Evolutionary conservation across 2,329 filamentous ascomycete genomes (phyloP).

Genomic region (Esteya vermicola): DNA sequence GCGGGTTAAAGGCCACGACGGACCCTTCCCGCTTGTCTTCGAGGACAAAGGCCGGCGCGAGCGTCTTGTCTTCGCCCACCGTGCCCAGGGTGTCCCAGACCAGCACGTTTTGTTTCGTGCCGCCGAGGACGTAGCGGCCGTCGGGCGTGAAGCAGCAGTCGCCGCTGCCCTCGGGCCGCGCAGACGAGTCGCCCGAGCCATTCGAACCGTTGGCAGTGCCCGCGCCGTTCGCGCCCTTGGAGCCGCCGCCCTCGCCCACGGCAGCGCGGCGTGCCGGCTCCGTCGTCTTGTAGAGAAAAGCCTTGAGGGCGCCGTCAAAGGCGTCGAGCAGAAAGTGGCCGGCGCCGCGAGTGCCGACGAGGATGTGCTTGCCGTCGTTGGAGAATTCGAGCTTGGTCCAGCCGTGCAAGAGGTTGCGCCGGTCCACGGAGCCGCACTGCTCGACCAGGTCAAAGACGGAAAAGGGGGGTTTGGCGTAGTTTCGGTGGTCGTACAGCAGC

Average conservation of each 20-base stretch:
- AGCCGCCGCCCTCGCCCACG: slow-evolving; percentile 30
- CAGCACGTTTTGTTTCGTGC: slow-evolving; percentile 57
- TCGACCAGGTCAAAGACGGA: slow-evolving; percentile 68
- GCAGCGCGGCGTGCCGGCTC: slow-evolving; percentile 38
- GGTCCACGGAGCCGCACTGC: slow-evolving; percentile 29
- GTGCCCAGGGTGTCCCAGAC: slow-evolving; percentile 70
- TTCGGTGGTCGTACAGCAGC: slow-evolving; percentile 82
- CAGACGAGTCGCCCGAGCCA: slow-evolving; percentile 14
- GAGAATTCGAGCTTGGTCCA: slow-evolving; percentile 94
- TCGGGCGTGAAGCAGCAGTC: slow-evolving; percentile 86
- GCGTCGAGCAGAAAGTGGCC: slow-evolving; percentile 92
- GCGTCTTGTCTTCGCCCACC: slow-evolving; percentile 37
- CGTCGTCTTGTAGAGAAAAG: slow-evolving; percentile 50
- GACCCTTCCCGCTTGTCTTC: slow-evolving; percentile 56
- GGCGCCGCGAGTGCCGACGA: slow-evolving; percentile 69
- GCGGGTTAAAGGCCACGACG: slow-evolving; percentile 75
- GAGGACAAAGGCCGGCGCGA: slow-evolving; percentile 49
- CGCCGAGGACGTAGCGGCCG: slow-evolving; percentile 75
- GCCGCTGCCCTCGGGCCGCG: slow-evolving; percentile 43
- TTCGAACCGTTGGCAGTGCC: no score
- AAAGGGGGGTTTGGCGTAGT: slow-evolving; percentile 87
- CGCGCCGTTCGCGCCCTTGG: no score
- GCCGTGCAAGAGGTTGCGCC: slow-evolving; percentile 46
- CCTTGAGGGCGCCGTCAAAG: slow-evolving; percentile 68
- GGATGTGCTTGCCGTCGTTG: slow-evolving; percentile 80